Evolutionary conservation across 2,329 filamentous ascomycete species (phyloP), one percentile per base, ranked within the genome.

Genomic region (Fusarium siculi): DNA sequence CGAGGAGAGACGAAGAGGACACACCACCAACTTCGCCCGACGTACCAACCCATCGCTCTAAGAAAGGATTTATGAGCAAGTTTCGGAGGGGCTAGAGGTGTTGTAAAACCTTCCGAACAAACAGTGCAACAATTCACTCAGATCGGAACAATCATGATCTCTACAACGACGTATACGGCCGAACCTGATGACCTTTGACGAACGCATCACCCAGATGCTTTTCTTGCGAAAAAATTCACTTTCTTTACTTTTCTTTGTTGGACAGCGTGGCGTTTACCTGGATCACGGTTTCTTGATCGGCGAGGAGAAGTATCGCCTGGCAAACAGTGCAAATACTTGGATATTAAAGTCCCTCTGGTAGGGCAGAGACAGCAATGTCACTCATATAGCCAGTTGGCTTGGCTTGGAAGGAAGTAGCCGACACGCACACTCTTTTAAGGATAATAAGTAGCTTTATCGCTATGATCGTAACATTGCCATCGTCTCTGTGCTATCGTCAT

Each of bases 21-120:
- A 82, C 81, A 21, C 81, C 81, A 15, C 81, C 81, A 2, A 82
- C 80, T 10, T 82, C 81, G 25, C 81, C 81, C 3, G 81, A 82
- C 19, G 72, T 79, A 32, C 69, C 74, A 28, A 77, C 77, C 30
- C 76, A 74, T 61, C 77, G 72, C 64, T 76, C 70, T 53, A 80
- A 78, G 62, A 79, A 75, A 62, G 68, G 76, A 25, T 68, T 79
- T n/a, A 50, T 79, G 57, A 64, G 58, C 53, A 75, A 69, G 61
- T 78, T 72, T 73, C 73, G 74, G 57, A 75, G 66, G 67, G 67
- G 76, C 32, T 78, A 69, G 70, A 58, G 9, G 32, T 59, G 40
- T 36, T 47, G 52, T 30, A n/a, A 32, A 64, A 42, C 54, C 54
- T 61, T 21, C 42, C 73, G 42, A 59, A 49, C 46, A 39, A 60